phyloP scores from a whole-genome alignment of 768 basidiomycete species.

The Lentinula sp. region DNA sequence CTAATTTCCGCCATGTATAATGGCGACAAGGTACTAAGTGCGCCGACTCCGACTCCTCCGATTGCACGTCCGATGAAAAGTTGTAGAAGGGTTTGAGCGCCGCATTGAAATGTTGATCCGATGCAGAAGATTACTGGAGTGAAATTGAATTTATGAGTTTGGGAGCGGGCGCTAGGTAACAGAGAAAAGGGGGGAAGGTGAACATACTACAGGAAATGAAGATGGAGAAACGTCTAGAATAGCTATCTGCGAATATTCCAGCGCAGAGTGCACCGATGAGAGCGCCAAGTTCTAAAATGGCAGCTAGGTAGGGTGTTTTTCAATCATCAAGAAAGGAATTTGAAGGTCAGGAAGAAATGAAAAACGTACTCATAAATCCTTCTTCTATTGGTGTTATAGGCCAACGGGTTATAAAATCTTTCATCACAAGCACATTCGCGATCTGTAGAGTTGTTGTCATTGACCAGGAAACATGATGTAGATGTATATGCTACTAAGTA shows the following conservation, averaged over 20 bases:
- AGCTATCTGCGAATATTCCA: slow-evolving; percentile 63
- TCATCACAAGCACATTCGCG: slow-evolving; percentile 81
- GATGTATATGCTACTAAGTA: not conserved
- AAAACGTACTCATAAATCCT: slow-evolving; percentile 65
- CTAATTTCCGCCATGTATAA: slow-evolving; percentile 85
- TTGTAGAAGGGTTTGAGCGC: slow-evolving; percentile 47
- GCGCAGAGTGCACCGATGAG: slow-evolving; percentile 67
- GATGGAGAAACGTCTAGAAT: slow-evolving; percentile 64
- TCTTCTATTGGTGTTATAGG: slow-evolving; percentile 67
- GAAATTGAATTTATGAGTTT: not conserved
- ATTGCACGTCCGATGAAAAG: slow-evolving; percentile 67
- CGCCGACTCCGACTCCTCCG: slow-evolving; percentile 79
- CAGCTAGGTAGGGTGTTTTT: slow-evolving; percentile 38
- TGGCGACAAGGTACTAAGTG: slow-evolving; percentile 71
- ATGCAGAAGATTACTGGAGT: slow-evolving; percentile 58
- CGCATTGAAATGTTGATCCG: slow-evolving; percentile 65
- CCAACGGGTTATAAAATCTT: slow-evolving; percentile 63
- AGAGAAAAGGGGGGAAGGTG: not conserved
- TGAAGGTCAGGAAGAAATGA: not conserved
- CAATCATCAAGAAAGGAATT: not conserved
- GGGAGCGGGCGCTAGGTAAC: not conserved
- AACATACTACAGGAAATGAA: slow-evolving; percentile 59
- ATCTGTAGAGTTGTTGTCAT: slow-evolving; percentile 31
- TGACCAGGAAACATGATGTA: not conserved
- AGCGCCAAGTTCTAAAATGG: slow-evolving; percentile 72